phyloP scores from a whole-genome alignment of 352 stramenopile species.

The Phytophthora pisi region DNA sequence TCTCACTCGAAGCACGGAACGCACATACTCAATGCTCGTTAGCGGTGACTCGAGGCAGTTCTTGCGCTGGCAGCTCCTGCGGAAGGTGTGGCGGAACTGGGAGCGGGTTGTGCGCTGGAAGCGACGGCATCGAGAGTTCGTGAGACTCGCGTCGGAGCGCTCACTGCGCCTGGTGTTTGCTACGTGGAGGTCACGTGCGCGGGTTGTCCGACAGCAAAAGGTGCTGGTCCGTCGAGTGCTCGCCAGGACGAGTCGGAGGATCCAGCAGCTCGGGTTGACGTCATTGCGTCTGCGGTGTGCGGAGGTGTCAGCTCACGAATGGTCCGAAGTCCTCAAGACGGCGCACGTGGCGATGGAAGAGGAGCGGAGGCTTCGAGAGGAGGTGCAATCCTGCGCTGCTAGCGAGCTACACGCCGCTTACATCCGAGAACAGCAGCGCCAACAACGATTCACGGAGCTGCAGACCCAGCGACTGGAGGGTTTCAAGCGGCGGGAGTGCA shows the following conservation, averaged over 20 bases:
- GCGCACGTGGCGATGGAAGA: constrained; percentile 52
- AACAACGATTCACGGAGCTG: constrained; percentile 21
- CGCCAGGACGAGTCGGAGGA: constrained; percentile 3
- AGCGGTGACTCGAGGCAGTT: neutral
- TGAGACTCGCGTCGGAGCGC: neutral
- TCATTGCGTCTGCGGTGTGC: constrained; percentile 40
- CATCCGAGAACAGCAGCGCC: constrained; percentile 25
- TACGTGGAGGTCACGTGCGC: constrained; percentile 10
- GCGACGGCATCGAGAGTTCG: constrained; percentile 10
- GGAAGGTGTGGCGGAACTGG: constrained; percentile 27
- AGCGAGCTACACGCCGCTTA: constrained; percentile 39
- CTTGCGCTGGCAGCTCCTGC: constrained; percentile 14
- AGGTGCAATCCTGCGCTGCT: constrained; percentile 43
- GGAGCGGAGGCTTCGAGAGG: constrained; percentile 40
- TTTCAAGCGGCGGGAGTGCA: constrained; percentile 23
- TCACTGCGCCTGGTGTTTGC: constrained; percentile 10
- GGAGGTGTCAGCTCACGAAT: constrained; percentile 39
- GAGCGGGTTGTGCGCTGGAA: constrained; percentile 18
- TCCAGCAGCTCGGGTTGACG: constrained; percentile 28
- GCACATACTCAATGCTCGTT: neutral
- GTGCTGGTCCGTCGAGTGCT: constrained; percentile 22
- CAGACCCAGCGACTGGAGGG: constrained; percentile 27
- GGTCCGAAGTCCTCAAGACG: constrained; percentile 45
- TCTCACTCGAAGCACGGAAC: neutral
- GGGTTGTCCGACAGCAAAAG: constrained; percentile 3